Conservation (phyloP, 2,329 filamentous ascomycete species). For the Orbilia javanica region DNA sequence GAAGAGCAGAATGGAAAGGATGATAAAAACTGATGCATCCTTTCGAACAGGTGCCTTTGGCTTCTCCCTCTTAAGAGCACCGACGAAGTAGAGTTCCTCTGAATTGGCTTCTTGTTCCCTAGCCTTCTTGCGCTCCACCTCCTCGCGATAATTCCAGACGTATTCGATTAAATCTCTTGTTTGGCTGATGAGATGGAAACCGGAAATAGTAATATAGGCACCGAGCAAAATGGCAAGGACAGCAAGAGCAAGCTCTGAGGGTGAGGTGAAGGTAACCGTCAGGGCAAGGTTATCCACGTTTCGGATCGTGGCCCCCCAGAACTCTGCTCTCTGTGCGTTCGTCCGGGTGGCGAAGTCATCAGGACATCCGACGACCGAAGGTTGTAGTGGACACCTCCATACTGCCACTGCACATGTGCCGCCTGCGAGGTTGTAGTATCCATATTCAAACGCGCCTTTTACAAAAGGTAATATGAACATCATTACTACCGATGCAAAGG, state of each 20-base stretch:
- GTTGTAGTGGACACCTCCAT: constrained; percentile 20
- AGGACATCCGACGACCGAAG: constrained; percentile 36
- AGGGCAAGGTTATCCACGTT: constrained; percentile 28
- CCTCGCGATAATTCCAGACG: constrained; percentile 41
- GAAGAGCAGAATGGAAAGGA: constrained; percentile 40
- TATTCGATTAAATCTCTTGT: constrained; percentile 27
- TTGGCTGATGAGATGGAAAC: constrained; percentile 35
- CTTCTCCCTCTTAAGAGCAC: constrained; percentile 39
- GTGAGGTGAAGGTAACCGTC: constrained; percentile 11
- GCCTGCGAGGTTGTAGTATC: constrained; percentile 22
- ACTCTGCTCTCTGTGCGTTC: constrained; percentile 6
- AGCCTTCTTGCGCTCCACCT: constrained; percentile 44
- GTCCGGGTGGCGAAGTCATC: background rate
- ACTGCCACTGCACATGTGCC: constrained; percentile 36
- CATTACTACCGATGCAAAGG: constrained; percentile 35
- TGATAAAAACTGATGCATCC: constrained; percentile 38
- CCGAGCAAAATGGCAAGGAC: constrained; percentile 39
- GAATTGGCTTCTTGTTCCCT: constrained; percentile 40
- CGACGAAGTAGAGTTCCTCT: constrained; percentile 49
- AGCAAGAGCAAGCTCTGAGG: constrained; percentile 28
- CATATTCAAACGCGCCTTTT: constrained; percentile 20
- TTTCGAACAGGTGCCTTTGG: constrained; percentile 45
- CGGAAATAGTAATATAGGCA: constrained; percentile 44
- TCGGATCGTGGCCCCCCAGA: constrained; percentile 23
- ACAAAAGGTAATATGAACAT: constrained; percentile 42